These are phyloP conservation scores for Acanthamoeba castellanii DNA, from an alignment of 208 protist genomes.

Conservation along the genomic window DNA sequence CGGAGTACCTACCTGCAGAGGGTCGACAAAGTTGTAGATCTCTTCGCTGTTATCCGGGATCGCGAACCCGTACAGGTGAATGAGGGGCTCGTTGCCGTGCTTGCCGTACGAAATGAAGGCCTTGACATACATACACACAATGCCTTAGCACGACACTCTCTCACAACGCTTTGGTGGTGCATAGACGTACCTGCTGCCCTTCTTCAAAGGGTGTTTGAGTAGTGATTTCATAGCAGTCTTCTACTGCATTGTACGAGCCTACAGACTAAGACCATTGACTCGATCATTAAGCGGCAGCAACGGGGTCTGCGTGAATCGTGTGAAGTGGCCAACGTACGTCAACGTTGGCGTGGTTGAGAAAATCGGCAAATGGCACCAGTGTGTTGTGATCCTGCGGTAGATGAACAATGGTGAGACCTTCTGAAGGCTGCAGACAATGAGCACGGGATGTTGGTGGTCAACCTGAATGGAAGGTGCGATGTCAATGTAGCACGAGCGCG, in stretches of 20 bases:
- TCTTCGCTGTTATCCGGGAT: conserved; percentile 9
- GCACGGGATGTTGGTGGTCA: too few species aligned
- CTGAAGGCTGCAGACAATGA: not conserved
- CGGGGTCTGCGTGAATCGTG: too few species aligned
- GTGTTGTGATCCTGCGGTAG: not conserved
- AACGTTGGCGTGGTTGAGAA: conserved; percentile 47
- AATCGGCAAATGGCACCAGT: conserved; percentile 41
- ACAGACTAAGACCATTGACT: not conserved
- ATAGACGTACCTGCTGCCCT: not conserved
- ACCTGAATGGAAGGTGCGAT: not conserved
- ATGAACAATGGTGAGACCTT: not conserved
- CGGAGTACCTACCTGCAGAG: not conserved
- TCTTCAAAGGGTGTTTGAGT: not conserved
- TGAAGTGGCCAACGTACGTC: not conserved
- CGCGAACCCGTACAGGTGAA: conserved; percentile 15
- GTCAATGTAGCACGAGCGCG: conserved; percentile 38
- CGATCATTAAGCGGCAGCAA: too few species aligned
- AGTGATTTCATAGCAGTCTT: not conserved
- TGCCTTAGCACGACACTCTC: not conserved
- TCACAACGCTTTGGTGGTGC: too few species aligned
- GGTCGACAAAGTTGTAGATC: conserved; percentile 14
- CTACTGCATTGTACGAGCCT: not conserved
- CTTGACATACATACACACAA: not conserved
- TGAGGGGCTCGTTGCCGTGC: not conserved
- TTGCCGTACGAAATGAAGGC: conserved; percentile 23